phyloP scores from a whole-genome alignment of 345 rosid genomes.

The Eucalyptus virginea region DNA sequence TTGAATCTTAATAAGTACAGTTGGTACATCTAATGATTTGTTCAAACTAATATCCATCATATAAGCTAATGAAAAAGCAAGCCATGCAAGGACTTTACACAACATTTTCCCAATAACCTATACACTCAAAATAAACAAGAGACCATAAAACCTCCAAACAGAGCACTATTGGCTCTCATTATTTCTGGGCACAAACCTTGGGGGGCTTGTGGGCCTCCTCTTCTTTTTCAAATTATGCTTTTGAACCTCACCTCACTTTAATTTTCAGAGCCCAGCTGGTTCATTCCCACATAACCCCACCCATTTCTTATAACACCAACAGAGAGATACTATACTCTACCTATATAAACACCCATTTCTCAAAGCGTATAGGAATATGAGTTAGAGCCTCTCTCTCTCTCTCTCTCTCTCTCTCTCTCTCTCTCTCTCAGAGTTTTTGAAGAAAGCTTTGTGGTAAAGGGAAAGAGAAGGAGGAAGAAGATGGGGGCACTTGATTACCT shows the following conservation, averaged over 20 bases:
- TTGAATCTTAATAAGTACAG: neutral
- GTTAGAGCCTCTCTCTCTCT: neutral
- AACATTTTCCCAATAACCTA: neutral
- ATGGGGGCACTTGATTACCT: conserved; percentile 93
- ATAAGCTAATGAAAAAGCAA: conserved; percentile 22
- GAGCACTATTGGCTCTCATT: conserved; percentile 3
- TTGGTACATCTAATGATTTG: neutral
- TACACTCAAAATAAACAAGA: neutral
- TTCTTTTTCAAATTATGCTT: neutral
- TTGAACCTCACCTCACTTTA: neutral
- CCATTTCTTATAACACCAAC: neutral
- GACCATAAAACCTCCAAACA: neutral
- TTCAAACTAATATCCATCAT: neutral
- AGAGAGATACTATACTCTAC: neutral
- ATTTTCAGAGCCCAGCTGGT: neutral
- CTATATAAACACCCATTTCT: neutral
- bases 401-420: neutral
- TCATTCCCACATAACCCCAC: neutral
- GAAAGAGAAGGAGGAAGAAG: neutral
- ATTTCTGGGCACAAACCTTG: conserved; percentile 6
- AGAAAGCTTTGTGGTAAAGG: neutral
- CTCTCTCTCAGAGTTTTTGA: neutral
- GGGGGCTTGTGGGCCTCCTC: conserved; percentile 1
- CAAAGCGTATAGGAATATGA: neutral
- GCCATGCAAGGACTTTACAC: conserved; percentile 19